Percentiles rank a stretch among this genome's conserved stretches.
Conservation (phyloP, 2,329 filamentous ascomycete species). For the Penicillium palitans region DNA sequence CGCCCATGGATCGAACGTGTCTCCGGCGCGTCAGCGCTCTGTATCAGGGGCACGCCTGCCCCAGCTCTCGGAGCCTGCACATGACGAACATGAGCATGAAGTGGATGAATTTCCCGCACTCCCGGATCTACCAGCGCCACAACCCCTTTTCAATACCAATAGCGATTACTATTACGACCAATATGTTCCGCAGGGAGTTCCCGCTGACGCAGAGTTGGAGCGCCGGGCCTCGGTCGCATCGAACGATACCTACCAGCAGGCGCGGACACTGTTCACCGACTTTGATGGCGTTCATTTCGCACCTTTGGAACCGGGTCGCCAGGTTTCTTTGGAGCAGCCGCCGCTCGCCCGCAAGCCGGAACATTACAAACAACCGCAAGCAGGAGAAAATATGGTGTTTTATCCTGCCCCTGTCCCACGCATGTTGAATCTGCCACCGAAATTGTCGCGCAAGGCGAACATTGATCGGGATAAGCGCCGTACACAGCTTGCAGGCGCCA, state of each 20-base stretch:
- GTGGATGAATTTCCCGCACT: slow-evolving; percentile 18
- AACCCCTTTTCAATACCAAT: slow-evolving; percentile 16
- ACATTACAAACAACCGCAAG: slow-evolving; percentile 46
- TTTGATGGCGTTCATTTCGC: slow-evolving; percentile 53
- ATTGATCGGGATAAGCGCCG: slow-evolving; percentile 67
- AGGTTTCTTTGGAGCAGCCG: slow-evolving; percentile 41
- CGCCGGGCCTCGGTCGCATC: slow-evolving; percentile 45
- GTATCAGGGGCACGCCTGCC: slow-evolving; percentile 42
- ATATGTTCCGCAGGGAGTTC: slow-evolving; percentile 16
- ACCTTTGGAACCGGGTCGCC: slow-evolving; percentile 30
- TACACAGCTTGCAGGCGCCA: slow-evolving; percentile 68
- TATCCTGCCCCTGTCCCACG: slow-evolving; percentile 93
- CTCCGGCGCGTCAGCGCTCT: slow-evolving; percentile 39
- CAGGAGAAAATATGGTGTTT: slow-evolving; percentile 81
- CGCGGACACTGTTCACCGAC: slow-evolving; percentile 46
- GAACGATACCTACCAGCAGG: slow-evolving; percentile 49
- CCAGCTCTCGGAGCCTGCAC: slow-evolving; percentile 43
- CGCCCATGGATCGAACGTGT: slow-evolving; percentile 45
- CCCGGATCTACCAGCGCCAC: slow-evolving; percentile 13
- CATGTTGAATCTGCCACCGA: slow-evolving; percentile 88
- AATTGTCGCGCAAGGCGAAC: slow-evolving; percentile 72
- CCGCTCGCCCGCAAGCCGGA: slow-evolving; percentile 43
- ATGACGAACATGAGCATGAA: slow-evolving; percentile 33
- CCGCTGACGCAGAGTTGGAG: slow-evolving; percentile 22
- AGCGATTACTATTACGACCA: slow-evolving; percentile 19